Evolutionary conservation across 768 basidiomycete species (phyloP).

Genomic region (Cyathus striatus): DNA sequence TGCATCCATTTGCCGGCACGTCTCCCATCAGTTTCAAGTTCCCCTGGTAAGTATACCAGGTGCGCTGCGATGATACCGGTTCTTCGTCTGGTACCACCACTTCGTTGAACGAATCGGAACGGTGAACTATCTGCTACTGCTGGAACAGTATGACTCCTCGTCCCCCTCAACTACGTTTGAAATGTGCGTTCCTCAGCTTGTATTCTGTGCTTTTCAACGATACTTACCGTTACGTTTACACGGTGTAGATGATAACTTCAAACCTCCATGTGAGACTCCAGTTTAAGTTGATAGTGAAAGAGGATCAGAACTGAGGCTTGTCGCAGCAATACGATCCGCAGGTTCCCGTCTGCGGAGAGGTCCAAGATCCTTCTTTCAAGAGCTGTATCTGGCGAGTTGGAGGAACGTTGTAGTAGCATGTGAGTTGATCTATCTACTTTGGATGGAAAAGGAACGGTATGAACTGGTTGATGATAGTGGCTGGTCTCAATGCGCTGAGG

Average conservation of each 20-base stretch:
- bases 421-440: conserved; percentile 9
- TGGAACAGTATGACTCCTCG: conserved; percentile 35
- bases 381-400: conserved; percentile 35
- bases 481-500: conserved; percentile 32
- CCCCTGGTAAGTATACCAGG: too few species aligned
- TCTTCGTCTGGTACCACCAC: conserved; percentile 38
- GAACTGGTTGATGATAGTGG: conserved; percentile 20
- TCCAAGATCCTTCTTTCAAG: conserved; percentile 22
- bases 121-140: conserved; percentile 16
- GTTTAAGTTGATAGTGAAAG: too few species aligned
- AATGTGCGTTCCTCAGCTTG: too few species aligned
- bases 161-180: conserved; percentile 36
- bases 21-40: too few species aligned
- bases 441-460: neutral
- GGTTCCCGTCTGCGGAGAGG: conserved; percentile 10
- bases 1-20: too few species aligned
- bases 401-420: conserved; percentile 34
- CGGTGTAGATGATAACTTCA: conserved; percentile 26
- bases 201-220: conserved; percentile 8
- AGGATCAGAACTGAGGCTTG: neutral
- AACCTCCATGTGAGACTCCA: conserved; percentile 20
- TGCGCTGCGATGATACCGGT: conserved; percentile 11
- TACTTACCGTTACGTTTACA: conserved; percentile 1
- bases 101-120: too few species aligned
- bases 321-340: neutral